Evolutionary conservation across 2,329 filamentous ascomycete genomes (phyloP), one percentile per base, ranked within the genome.

Genomic region (Fusarium marasasianum): DNA sequence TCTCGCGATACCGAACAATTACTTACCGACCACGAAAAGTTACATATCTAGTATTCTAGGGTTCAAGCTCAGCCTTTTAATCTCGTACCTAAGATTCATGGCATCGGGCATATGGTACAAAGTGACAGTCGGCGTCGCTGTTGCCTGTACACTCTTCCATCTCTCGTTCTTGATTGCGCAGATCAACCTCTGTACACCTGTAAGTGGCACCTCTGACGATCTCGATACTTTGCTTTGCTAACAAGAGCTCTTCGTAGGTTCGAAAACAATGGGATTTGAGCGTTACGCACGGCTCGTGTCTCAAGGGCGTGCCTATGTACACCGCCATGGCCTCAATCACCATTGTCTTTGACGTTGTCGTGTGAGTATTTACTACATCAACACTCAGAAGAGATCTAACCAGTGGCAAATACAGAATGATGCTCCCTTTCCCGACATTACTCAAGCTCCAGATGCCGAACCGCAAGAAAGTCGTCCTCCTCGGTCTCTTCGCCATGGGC

Each of bases 401-500:
- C 2, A 26, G 24, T 7, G 11, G 1, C 1, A 5, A 40, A n/a
- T 10, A 8, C 57, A 86, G 83, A 22, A 82, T 86, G 75, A 50
- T 83, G 17, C 79, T 84, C 4, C 84, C 85, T 4, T 83, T 86
- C 56, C 83, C 83, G 6, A 77, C 84, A 37, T 79, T 86, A 13
- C 59, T 83, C 40, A 77, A 77, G 20, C 79, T 81, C 3, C 80
- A 81, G 44, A 81, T 86, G 35, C 82, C 83, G 35, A 74, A 63
- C 2, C 81, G 81, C 31, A 84, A 84, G 56, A 86, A 87, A 77
- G 50, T 83, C 7, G 81, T 85, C 7, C 79, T 87, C 1, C 78
- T 83, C 1, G 78, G 78, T 10, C 79, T 87, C 35, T 88, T 88
- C 74, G 80, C 81, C 6, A 81, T 89, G 31, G 87, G 87, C n/a